Percentiles rank a stretch among this genome's conserved stretches.
phyloP scores from a whole-genome alignment of 169 alveolate species.

The Eimeria maxima region DNA sequence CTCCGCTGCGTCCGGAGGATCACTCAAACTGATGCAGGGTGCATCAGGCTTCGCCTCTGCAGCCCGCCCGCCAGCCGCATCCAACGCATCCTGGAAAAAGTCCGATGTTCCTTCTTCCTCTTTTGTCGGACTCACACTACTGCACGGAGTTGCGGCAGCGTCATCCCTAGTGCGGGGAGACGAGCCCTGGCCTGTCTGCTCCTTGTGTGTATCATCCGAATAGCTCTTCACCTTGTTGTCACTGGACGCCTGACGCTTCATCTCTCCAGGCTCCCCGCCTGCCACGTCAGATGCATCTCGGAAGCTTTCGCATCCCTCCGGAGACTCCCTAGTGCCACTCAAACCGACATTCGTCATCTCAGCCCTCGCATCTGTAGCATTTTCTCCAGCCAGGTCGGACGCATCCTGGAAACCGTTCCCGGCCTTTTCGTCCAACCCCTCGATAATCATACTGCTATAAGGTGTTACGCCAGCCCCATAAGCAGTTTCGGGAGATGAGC shows the following conservation, averaged over 20 bases:
- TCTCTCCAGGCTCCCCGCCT: not conserved
- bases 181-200: not conserved
- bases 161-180: not conserved
- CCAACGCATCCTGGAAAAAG: slow-evolving; percentile 2
- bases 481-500: not conserved
- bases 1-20: not conserved
- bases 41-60: not conserved
- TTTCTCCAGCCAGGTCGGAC: not conserved
- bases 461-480: not conserved
- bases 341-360: not conserved
- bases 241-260: not conserved
- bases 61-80: not conserved
- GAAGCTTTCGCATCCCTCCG: not conserved
- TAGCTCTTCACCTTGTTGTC: not conserved
- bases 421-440: not conserved
- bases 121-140: not conserved
- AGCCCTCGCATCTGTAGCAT: not conserved
- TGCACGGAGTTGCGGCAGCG: not conserved
- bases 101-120: not conserved
- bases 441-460: not conserved
- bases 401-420: not conserved
- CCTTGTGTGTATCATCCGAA: not conserved
- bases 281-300: not conserved
- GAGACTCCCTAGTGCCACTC: not conserved
- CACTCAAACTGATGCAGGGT: too few species aligned